Percentiles rank a stretch among this genome's conserved stretches.
phyloP scores from a whole-genome alignment of 257 asterid genomes.

The Nemophila menziesii region DNA sequence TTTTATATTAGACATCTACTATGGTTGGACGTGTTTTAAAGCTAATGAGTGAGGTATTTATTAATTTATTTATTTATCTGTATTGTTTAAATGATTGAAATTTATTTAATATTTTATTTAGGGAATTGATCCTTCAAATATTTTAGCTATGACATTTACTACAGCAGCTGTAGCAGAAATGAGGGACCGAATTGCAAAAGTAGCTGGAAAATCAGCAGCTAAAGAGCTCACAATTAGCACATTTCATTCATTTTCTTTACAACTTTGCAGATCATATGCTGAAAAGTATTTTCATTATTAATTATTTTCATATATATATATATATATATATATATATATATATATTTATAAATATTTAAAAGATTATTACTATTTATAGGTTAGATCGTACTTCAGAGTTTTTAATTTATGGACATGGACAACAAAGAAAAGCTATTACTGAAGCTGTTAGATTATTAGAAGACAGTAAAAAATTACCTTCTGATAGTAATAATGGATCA shows the following conservation, averaged over 20 bases:
- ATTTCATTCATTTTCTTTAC: conserved; percentile 92
- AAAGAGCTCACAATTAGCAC: conserved; percentile 91
- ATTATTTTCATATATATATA: background rate
- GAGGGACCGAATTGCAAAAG: conserved; percentile 85
- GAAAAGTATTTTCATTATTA: conserved; percentile 56
- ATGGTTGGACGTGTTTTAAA: conserved; percentile 92
- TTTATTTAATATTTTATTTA: conserved; percentile 7
- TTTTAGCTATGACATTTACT: conserved; percentile 96
- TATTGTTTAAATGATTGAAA: background rate
- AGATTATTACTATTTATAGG: conserved; percentile 28
- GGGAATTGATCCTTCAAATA: conserved; percentile 75
- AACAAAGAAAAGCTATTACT: conserved; percentile 83
- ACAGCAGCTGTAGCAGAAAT: conserved; percentile 96
- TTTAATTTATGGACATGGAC: conserved; percentile 84
- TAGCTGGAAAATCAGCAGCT: conserved; percentile 81
- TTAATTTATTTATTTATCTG: background rate
- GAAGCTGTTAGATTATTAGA: conserved; percentile 80
- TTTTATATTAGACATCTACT: conserved; percentile 76
- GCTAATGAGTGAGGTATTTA: conserved; percentile 63
- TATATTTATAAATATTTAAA: too few species aligned
- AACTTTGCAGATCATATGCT: conserved; percentile 88
- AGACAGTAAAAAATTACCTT: conserved; percentile 38
- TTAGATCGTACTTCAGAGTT: conserved; percentile 73
- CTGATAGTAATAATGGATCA: conserved; percentile 26
- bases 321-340: too few species aligned